Conservation (phyloP, 2,329 filamentous ascomycete genomes). For the Huntiella moniliformis region DNA sequence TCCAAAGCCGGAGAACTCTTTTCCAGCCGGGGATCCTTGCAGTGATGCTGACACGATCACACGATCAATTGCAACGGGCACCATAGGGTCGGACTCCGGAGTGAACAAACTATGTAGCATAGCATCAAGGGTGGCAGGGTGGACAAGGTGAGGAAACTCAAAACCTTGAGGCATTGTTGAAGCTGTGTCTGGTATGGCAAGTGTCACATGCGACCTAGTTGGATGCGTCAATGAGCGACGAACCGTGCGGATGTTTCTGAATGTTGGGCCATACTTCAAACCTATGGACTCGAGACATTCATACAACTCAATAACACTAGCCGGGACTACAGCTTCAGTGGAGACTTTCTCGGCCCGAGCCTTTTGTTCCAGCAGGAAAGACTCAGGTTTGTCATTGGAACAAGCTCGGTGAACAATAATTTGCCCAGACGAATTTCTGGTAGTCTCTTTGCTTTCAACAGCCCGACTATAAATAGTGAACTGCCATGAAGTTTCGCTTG, state of each 20-base stretch:
- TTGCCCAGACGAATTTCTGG: conserved; percentile 21
- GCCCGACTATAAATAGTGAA: conserved; percentile 31
- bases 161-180: conserved; percentile 33
- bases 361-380: not conserved
- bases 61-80: conserved; percentile 27
- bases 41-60: conserved; percentile 27
- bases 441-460: conserved; percentile 14
- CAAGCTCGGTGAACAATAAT: not conserved
- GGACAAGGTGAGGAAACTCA: conserved; percentile 36
- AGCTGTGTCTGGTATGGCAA: conserved; percentile 30
- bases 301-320: conserved; percentile 21
- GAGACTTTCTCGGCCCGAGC: not conserved
- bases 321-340: not conserved
- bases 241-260: conserved; percentile 27
- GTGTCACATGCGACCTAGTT: conserved; percentile 18
- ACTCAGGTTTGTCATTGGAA: not conserved
- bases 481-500: conserved; percentile 14
- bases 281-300: conserved; percentile 30
- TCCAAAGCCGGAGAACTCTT: conserved; percentile 24
- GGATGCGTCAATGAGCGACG: conserved; percentile 17
- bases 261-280: conserved; percentile 31
- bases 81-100: conserved; percentile 25
- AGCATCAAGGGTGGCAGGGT: conserved; percentile 37
- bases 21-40: conserved; percentile 16
- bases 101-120: conserved; percentile 36